Percentiles rank a stretch among this genome's conserved stretches.
Evolutionary conservation across 495 filamentous ascomycete genomes (phyloP).

Genomic region (Clavariopsis aquatica): DNA sequence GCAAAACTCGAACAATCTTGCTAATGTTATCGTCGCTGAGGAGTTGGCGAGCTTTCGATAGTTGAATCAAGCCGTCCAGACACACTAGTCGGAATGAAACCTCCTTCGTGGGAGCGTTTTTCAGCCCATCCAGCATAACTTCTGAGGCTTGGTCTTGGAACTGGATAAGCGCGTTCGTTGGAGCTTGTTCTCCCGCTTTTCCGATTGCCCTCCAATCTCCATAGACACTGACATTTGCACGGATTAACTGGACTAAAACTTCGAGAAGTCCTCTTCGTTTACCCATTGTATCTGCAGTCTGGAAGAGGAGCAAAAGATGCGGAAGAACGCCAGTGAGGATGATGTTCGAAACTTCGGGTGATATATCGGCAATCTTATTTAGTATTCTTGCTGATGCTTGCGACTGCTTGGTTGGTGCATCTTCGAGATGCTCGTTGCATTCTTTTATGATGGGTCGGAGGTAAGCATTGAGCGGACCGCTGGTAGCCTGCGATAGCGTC

Average conservation of each 20-base stretch:
- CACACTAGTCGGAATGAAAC: slow-evolving; percentile 64
- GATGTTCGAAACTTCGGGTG: slow-evolving; percentile 56
- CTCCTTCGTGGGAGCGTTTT: slow-evolving; percentile 63
- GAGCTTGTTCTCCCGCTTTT: slow-evolving; percentile 33
- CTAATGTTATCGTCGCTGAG: slow-evolving; percentile 66
- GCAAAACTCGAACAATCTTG: slow-evolving; percentile 63
- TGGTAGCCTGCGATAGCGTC: slow-evolving; percentile 57
- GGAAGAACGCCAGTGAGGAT: slow-evolving; percentile 60
- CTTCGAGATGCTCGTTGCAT: slow-evolving; percentile 69
- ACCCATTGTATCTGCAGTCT: slow-evolving; percentile 63
- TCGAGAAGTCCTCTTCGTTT: slow-evolving; percentile 70
- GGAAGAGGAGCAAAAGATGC: slow-evolving; percentile 62
- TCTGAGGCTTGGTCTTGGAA: slow-evolving; percentile 65
- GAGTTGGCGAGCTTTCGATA: slow-evolving; percentile 58
- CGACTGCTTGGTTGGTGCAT: slow-evolving; percentile 76
- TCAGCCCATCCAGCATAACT: slow-evolving; percentile 61
- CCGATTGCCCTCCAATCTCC: slow-evolving; percentile 57
- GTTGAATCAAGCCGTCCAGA: slow-evolving; percentile 59
- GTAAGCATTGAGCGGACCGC: slow-evolving; percentile 60
- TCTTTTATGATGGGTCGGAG: slow-evolving; percentile 66
- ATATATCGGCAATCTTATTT: slow-evolving; percentile 56
- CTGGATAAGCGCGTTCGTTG: slow-evolving; percentile 55
- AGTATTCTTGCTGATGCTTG: slow-evolving; percentile 68
- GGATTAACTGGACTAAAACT: slow-evolving; percentile 59
- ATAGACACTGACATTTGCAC: slow-evolving; percentile 59